phyloP scores from a whole-genome alignment of 2,329 filamentous ascomycete species.

The Blastomyces parvus region DNA sequence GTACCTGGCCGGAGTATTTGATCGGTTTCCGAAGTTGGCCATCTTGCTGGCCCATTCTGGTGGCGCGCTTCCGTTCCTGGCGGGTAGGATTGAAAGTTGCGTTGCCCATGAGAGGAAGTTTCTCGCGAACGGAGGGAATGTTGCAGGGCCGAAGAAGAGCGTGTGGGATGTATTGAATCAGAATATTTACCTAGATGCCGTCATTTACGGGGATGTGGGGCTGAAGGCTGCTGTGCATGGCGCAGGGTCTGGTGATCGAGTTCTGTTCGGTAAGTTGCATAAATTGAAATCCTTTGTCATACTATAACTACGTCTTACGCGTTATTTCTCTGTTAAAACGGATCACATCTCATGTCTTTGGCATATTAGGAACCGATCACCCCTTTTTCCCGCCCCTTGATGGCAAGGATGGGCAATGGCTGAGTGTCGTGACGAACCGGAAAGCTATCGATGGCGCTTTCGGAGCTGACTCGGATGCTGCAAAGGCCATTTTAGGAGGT shows the following conservation, averaged over 20 bases:
- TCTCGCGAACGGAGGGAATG: constrained; percentile 51
- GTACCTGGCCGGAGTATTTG: constrained; percentile 79
- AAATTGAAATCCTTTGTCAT: background rate
- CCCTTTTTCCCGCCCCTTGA: constrained; percentile 38
- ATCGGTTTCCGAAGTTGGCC: constrained; percentile 57
- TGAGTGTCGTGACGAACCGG: constrained; percentile 40
- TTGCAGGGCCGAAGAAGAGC: constrained; percentile 49
- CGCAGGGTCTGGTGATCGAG: constrained; percentile 33
- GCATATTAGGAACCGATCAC: constrained; percentile 33
- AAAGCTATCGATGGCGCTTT: constrained; percentile 36
- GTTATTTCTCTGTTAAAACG: background rate
- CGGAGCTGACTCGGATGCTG: constrained; percentile 23
- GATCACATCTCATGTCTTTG: constrained; percentile 8
- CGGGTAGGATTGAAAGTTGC: constrained; percentile 80
- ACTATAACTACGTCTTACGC: background rate
- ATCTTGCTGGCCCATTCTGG: constrained; percentile 82
- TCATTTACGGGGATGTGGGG: constrained; percentile 47
- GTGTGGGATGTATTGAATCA: constrained; percentile 58
- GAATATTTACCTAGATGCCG: constrained; percentile 77
- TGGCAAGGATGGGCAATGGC: constrained; percentile 31
- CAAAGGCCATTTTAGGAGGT: constrained; percentile 33
- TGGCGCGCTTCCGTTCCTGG: constrained; percentile 79
- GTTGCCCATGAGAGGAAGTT: constrained; percentile 73
- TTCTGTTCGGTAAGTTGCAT: constrained; percentile 31
- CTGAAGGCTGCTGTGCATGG: constrained; percentile 70